Conservation (phyloP, 306 rosid genomes). For the Luffa acutangula region DNA sequence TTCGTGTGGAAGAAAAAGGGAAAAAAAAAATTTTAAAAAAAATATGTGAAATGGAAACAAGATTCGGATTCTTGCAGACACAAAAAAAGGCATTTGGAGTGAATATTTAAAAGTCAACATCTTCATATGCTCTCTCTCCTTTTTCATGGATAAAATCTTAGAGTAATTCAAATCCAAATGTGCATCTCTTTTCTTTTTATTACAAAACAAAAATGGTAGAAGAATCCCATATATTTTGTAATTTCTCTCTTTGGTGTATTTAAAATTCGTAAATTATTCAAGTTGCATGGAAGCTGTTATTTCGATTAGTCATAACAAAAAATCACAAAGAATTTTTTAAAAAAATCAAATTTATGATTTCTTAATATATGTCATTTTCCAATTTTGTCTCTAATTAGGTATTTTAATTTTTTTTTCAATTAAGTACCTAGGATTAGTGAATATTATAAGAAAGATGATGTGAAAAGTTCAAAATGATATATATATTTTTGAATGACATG, state of each 20-base stretch:
- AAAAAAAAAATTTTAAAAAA: not conserved
- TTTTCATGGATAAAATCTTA: not conserved
- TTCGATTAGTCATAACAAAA: not conserved
- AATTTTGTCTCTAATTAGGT: not conserved
- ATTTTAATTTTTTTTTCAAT: not conserved
- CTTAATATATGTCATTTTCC: not conserved
- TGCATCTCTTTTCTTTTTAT: not conserved
- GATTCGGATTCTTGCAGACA: not conserved
- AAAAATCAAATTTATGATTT: not conserved
- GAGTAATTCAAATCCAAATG: not conserved
- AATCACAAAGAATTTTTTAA: not conserved
- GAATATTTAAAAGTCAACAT: constrained; percentile 7
- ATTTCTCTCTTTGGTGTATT: not conserved
- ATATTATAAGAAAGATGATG: too few species aligned
- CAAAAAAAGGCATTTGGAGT: not conserved
- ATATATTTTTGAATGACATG: not conserved
- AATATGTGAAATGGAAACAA: not conserved
- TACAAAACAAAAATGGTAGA: not conserved
- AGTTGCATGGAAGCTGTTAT: not conserved
- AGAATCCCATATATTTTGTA: not conserved
- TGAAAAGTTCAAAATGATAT: too few species aligned
- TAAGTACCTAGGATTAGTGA: not conserved
- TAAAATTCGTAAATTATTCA: not conserved
- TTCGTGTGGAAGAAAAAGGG: not conserved
- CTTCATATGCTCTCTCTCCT: not conserved